A percentile compares a stretch with the other conserved stretches of the same genome.
Evolutionary conservation across 441 rosid species (phyloP).

Genomic region (Kokia cookei): DNA sequence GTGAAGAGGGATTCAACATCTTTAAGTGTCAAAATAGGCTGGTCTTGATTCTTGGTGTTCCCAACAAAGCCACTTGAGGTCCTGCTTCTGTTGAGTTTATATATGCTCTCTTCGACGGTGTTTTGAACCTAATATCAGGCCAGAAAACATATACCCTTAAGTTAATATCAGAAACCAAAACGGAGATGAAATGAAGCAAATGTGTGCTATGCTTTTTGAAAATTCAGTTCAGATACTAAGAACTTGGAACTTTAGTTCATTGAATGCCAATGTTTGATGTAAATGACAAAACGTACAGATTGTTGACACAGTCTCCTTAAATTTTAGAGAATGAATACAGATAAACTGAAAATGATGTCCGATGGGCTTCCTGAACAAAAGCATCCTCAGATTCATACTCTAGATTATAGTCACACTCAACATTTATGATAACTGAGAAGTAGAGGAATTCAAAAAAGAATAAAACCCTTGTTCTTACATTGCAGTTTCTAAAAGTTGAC

Average conservation of each 20-base stretch:
- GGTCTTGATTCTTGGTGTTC: slow-evolving; percentile 87
- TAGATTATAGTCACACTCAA: too few species aligned
- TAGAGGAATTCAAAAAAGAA: background rate
- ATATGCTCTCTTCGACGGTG: slow-evolving; percentile 93
- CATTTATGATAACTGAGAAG: background rate
- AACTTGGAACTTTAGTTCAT: background rate
- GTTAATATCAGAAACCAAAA: background rate
- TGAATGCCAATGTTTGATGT: background rate
- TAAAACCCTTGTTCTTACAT: background rate
- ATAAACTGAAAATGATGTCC: background rate
- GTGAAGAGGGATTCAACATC: slow-evolving; percentile 82
- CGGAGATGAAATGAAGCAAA: background rate
- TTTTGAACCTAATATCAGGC: slow-evolving; percentile 48
- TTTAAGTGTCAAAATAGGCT: slow-evolving; percentile 65
- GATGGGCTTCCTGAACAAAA: background rate
- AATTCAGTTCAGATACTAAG: background rate
- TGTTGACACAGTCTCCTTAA: background rate
- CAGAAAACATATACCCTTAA: background rate
- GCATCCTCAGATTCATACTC: background rate
- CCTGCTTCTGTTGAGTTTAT: slow-evolving; percentile 81
- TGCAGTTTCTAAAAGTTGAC: background rate
- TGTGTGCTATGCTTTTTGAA: background rate
- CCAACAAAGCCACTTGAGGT: slow-evolving; percentile 55
- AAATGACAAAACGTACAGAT: background rate
- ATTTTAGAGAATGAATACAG: background rate